Evolutionary conservation across 768 basidiomycete genomes (phyloP), one percentile per base, ranked within the genome.

Genomic region (Boletus reticulatus): DNA sequence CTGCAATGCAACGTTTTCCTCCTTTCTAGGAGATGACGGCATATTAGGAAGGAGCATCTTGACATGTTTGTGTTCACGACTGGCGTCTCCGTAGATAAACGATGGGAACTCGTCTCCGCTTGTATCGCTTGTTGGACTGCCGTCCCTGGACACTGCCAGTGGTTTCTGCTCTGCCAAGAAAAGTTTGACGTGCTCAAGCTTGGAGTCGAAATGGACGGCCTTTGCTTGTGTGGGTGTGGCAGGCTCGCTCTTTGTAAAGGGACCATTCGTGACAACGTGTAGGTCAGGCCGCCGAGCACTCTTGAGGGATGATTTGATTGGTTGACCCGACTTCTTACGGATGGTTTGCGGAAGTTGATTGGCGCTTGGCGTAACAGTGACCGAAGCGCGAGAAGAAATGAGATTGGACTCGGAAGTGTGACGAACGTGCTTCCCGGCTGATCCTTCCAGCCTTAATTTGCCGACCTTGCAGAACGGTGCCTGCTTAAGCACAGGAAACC

Each of bases 81-180:
- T 66, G 36, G 64, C 65, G 42, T 74, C 69, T 11, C 81, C 86
- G 59, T 80, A 89, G 43, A 88, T 83, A 62, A 86, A 88, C 29
- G 80, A 74, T 2, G 87, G 86, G 61, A 89, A 88, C 57, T 90
- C 89, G 43, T 91, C 89, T n/a, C 85, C 87, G 17, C 85, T 88
- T 53, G 85, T 90, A 64, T 92, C 85, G 60, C 84, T 89, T 5
- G 87, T 89, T 5, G 94, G 95, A 61, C 89, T 91, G 1, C 93
- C 94, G 61, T 92, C 88, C 44, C 96, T 83, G 13, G 88, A 92
- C 17, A 99, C 96, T 1, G 95, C 94, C 9, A 92, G 80, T 6
- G 96, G 96, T 68, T 94, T 94, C 73, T 98, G 96, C 73, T 94
- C 91, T 13, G 95, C 87, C 53, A 95, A 78, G 77, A 98, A 98